A percentile compares a stretch with the other conserved stretches of the same genome.
Conservation (phyloP, 1,284 basidiomycete species). For the Laetiporus sulphureus region DNA sequence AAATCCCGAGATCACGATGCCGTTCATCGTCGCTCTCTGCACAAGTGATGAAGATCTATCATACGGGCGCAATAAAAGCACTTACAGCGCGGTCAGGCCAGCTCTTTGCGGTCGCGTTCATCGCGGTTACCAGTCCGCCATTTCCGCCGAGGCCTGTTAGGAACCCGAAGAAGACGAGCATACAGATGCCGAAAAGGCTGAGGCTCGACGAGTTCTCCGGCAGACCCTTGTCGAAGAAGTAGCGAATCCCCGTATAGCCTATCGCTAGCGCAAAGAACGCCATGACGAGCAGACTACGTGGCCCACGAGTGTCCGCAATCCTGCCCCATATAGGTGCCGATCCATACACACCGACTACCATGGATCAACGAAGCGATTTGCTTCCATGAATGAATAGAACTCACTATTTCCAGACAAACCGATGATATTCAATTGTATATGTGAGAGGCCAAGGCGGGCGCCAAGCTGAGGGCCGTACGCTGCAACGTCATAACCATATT, state of each 20-base stretch:
- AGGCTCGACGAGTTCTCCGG: conserved; percentile 20
- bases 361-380: not conserved
- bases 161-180: conserved; percentile 44
- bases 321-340: conserved; percentile 65
- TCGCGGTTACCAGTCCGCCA: conserved; percentile 44
- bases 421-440: conserved; percentile 72
- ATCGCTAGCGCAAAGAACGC: conserved; percentile 47
- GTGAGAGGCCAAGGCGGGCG: conserved; percentile 58
- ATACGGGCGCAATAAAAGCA: conserved; percentile 3
- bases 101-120: conserved; percentile 63
- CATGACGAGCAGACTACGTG: conserved; percentile 39
- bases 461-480: conserved; percentile 81
- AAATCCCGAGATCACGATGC: conserved; percentile 75
- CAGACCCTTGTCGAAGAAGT: conserved; percentile 51
- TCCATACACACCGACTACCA: conserved; percentile 50
- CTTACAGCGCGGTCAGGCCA: conserved; percentile 48
- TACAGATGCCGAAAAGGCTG: conserved; percentile 23
- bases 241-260: conserved; percentile 63
- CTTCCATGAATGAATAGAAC: conserved; percentile 13
- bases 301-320: conserved; percentile 60
- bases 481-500: conserved; percentile 20
- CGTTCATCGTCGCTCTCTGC: conserved; percentile 68
- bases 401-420: conserved; percentile 62
- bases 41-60: not conserved
- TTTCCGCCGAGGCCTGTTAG: conserved; percentile 61